Base-by-base conservation (phyloP, 164 flowering plant species). In the Kalanchoe fedtschenkoi region DNA sequence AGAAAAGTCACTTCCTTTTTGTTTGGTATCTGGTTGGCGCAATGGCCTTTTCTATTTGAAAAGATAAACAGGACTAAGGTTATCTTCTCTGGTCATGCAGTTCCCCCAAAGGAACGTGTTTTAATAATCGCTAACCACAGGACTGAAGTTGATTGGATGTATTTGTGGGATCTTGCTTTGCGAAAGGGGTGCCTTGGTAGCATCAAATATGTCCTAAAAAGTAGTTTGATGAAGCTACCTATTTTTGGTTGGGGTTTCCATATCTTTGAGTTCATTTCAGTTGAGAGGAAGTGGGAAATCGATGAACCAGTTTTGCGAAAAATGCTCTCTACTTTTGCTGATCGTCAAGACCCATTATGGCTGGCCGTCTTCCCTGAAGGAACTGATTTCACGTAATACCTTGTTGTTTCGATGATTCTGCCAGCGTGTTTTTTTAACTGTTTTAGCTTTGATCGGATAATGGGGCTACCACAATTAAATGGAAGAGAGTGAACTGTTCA, bases 141-240 rank as follows among this genome's bases (percentile, higher is more conserved):
- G 72, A 95, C 99, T 34, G 97, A 95, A 78, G 99, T 95, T 65
- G 99, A 95, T 62, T 91, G 99, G 99, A 95, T 91, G 99, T 95
- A 95, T 65, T 51, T 95, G 70, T 95, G 99, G 99, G 84, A 95
- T 71, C 81, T 95, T 70, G 99, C 97, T 17, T 62, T 81, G 66
- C 74, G 97, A 51, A 95, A 91, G 69, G 96, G 86, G 61, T 47
- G 81, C 43, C 32, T 80, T 38, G 97, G 96, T 4, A 79, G 74
- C 77, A 80, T 95, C 32, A 95, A 87, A 64, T 95, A 95, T 69
- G 69, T 95, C 24, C 95, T 93, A 26, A 93, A 93, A 75, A 91
- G 87, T 76, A 90, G 96, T 66, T 77, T 93, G 77, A 91, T 89
- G 96, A 87, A 83, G 68, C 64, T 92, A 10, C 97, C 96, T 9